A percentile compares a stretch with the other conserved stretches of the same genome.
Conservation (phyloP, 805 yeast genomes). For the Barnettozyma siamensis region DNA sequence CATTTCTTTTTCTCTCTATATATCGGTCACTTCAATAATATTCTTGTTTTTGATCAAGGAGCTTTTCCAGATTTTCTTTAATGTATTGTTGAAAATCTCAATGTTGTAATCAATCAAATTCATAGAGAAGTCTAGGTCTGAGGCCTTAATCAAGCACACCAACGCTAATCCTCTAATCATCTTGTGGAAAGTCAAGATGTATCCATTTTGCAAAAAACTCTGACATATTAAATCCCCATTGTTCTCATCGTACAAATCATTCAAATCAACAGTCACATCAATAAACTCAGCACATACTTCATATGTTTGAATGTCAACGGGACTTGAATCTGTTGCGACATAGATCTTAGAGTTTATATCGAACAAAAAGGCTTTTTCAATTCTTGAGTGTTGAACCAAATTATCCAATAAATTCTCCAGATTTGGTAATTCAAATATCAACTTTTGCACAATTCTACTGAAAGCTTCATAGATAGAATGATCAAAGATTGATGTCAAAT, state of each 20-base stretch:
- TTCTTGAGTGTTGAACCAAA: conserved; percentile 79
- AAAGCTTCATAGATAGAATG: conserved; percentile 95
- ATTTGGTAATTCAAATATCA: conserved; percentile 82
- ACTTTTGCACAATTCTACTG: conserved; percentile 85
- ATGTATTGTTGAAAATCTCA: conserved; percentile 66
- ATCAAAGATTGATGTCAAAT: conserved; percentile 89
- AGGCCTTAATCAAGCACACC: conserved; percentile 70
- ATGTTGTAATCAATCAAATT: conserved; percentile 87
- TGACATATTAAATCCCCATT: conserved; percentile 50
- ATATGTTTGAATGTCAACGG: conserved; percentile 91
- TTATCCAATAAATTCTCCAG: conserved; percentile 86
- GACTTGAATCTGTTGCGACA: conserved; percentile 93
- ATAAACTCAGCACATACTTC: conserved; percentile 97
- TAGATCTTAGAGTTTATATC: conserved; percentile 91
- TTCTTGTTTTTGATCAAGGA: conserved; percentile 32
- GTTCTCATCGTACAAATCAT: conserved; percentile 51
- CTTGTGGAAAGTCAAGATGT: conserved; percentile 76
- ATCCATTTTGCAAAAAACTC: conserved; percentile 75
- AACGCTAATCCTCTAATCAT: conserved; percentile 92
- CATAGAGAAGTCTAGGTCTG: conserved; percentile 39
- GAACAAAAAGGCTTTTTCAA: conserved; percentile 89
- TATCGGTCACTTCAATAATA: too few relatives aligned
- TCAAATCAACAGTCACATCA: conserved; percentile 87
- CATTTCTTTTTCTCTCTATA: too few relatives aligned
- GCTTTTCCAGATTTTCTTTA: conserved; percentile 55